Percentiles rank a stretch among this genome's conserved stretches.
These are phyloP conservation scores for Pythium biforme DNA, from an alignment of 352 stramenopile genomes.

Conservation along the genomic window DNA sequence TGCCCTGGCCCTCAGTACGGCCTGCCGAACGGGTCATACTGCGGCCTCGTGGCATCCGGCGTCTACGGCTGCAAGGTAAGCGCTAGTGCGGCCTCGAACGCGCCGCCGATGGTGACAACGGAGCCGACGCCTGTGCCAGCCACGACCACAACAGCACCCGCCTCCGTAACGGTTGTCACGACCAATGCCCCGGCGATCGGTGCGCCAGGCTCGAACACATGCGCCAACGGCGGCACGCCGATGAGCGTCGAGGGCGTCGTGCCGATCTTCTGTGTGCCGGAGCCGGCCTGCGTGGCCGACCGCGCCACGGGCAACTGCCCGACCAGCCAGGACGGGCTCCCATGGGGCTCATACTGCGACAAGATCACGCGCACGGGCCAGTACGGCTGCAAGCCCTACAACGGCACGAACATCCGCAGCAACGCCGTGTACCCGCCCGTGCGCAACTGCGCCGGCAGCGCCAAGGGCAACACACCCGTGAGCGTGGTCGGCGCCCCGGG, in stretches of 20 bases:
- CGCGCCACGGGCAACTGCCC: slow-evolving; percentile 13
- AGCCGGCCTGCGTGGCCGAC: slow-evolving; percentile 18
- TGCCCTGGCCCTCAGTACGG: slow-evolving; percentile 13
- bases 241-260: slow-evolving; percentile 24
- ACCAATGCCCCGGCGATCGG: background rate
- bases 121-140: background rate
- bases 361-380: slow-evolving; percentile 16
- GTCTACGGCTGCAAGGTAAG: slow-evolving; percentile 21
- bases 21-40: slow-evolving; percentile 15
- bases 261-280: slow-evolving; percentile 13
- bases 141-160: background rate
- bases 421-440: slow-evolving; percentile 13
- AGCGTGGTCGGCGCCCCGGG: slow-evolving; percentile 12
- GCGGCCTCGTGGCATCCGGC: slow-evolving; percentile 11
- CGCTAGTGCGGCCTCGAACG: slow-evolving; percentile 1
- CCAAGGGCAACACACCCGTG: slow-evolving; percentile 11
- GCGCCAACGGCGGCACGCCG: slow-evolving; percentile 3
- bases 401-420: slow-evolving; percentile 15
- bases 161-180: too few relatives aligned
- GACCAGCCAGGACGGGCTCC: slow-evolving; percentile 4
- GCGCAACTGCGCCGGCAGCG: slow-evolving; percentile 12
- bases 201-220: background rate
- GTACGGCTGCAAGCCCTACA: slow-evolving; percentile 23
- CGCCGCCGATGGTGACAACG: slow-evolving; percentile 11
- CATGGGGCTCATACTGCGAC: slow-evolving; percentile 19